These are phyloP conservation scores for Penicillium sp. DNA, from an alignment of 2,329 filamentous ascomycete genomes.

Conservation along the genomic window DNA sequence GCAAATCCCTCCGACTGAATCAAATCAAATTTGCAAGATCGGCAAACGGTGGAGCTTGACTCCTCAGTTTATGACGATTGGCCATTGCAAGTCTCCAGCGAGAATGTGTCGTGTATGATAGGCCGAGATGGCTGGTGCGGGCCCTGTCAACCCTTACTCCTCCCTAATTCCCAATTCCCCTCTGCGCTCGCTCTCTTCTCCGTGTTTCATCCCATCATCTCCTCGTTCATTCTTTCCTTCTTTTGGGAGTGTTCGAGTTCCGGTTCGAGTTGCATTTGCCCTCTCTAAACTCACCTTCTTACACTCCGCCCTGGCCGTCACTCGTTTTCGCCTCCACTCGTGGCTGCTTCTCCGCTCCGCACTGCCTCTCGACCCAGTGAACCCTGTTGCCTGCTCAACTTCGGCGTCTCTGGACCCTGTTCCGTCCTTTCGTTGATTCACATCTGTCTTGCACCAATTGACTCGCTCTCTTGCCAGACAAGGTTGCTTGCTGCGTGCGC, in stretches of 20 bases:
- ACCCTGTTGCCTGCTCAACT: conserved; percentile 10
- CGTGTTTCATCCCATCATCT: conserved; percentile 20
- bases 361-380: not conserved
- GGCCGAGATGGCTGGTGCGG: conserved; percentile 17
- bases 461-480: not conserved
- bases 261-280: not conserved
- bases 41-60: conserved; percentile 24
- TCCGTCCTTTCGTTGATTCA: conserved; percentile 9
- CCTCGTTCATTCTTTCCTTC: conserved; percentile 5
- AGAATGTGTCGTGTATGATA: conserved; percentile 24
- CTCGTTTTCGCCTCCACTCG: not conserved
- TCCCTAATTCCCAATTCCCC: too few species aligned
- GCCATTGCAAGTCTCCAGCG: conserved; percentile 11
- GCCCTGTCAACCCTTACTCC: conserved; percentile 21
- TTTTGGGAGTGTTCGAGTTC: not conserved
- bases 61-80: conserved; percentile 26
- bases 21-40: conserved; percentile 19
- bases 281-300: not conserved
- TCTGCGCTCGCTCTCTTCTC: conserved; percentile 12
- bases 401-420: conserved; percentile 9
- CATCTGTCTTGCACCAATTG: not conserved
- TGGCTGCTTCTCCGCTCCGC: not conserved
- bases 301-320: not conserved
- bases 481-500: not conserved
- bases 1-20: too few species aligned